Percentiles rank a stretch among this genome's conserved stretches.
These are phyloP conservation scores for Phaffia tasmanica DNA, from an alignment of 768 basidiomycete species.

Conservation along the genomic window DNA sequence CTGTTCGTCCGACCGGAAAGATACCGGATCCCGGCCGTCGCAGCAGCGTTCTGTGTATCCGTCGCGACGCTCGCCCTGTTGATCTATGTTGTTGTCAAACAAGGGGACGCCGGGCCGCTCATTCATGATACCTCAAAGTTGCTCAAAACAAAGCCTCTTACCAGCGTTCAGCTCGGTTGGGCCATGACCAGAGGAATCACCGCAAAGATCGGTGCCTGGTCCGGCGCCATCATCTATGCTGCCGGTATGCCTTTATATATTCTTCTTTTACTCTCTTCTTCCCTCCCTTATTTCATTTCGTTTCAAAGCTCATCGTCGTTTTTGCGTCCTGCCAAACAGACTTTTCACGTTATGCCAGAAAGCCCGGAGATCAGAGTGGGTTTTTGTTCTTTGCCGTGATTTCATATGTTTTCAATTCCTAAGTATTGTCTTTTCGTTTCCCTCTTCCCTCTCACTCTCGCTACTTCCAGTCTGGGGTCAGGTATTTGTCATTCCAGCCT, in stretches of 20 bases:
- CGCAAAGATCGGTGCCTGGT: constrained; percentile 11
- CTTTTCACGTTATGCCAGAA: constrained; percentile 31
- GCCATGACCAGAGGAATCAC: constrained; percentile 26
- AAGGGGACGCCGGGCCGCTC: constrained; percentile 31
- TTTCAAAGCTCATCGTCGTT: constrained; percentile 5
- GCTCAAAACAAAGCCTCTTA: constrained; percentile 26
- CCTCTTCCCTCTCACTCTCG: neutral
- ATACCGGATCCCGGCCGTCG: constrained; percentile 31
- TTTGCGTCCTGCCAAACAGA: constrained; percentile 28
- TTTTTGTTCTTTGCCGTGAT: constrained; percentile 17
- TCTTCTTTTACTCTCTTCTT: neutral
- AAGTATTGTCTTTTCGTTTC: neutral
- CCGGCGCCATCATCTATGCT: neutral
- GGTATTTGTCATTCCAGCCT: constrained; percentile 26
- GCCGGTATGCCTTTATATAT: neutral
- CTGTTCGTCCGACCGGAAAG: constrained; percentile 31
- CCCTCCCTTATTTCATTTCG: neutral
- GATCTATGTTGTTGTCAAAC: constrained; percentile 28
- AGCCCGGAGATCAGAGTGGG: constrained; percentile 29
- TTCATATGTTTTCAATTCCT: neutral
- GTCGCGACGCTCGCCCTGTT: constrained; percentile 29
- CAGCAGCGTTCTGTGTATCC: constrained; percentile 27
- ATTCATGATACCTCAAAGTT: constrained; percentile 23
- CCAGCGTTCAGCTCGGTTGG: constrained; percentile 31
- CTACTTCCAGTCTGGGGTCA: constrained; percentile 21